Percentiles rank a stretch among this genome's conserved stretches.
phyloP scores from a whole-genome alignment of 2,329 filamentous ascomycete genomes.

The Trichoderma hamatum region DNA sequence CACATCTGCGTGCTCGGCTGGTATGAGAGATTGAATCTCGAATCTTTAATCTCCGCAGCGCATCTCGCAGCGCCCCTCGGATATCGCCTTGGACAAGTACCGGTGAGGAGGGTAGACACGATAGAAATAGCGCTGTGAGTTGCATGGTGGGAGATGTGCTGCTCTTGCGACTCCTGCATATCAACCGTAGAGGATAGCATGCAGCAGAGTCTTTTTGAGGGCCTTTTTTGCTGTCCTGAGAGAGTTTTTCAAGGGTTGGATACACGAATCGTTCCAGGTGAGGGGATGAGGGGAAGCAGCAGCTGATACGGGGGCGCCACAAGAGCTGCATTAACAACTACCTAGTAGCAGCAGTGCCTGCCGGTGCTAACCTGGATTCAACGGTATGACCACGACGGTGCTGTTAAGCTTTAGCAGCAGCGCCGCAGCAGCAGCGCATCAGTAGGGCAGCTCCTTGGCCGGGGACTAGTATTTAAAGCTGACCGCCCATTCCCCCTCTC shows the following conservation, averaged over 20 bases:
- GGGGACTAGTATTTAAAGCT: conserved; percentile 16
- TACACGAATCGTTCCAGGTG: neutral
- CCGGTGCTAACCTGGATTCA: neutral
- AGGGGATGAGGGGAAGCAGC: neutral
- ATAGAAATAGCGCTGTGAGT: neutral
- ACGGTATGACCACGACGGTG: neutral
- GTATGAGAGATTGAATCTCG: neutral
- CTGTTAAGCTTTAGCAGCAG: neutral
- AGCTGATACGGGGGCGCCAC: neutral
- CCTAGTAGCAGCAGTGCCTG: neutral
- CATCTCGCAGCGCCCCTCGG: neutral
- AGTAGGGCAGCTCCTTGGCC: neutral
- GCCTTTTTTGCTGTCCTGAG: neutral
- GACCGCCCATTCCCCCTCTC: conserved; percentile 14
- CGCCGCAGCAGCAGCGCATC: neutral
- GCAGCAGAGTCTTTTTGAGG: no score
- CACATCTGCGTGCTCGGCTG: neutral
- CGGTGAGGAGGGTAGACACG: neutral
- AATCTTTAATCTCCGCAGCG: neutral
- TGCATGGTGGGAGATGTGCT: neutral
- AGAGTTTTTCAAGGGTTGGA: neutral
- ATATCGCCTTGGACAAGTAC: neutral
- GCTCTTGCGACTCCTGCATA: neutral
- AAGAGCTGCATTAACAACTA: neutral
- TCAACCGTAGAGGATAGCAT: neutral